A percentile compares a stretch with the other conserved stretches of the same genome.
Conservation (phyloP, 2,329 filamentous ascomycete genomes). For the Phaeomoniella chlamydospora region DNA sequence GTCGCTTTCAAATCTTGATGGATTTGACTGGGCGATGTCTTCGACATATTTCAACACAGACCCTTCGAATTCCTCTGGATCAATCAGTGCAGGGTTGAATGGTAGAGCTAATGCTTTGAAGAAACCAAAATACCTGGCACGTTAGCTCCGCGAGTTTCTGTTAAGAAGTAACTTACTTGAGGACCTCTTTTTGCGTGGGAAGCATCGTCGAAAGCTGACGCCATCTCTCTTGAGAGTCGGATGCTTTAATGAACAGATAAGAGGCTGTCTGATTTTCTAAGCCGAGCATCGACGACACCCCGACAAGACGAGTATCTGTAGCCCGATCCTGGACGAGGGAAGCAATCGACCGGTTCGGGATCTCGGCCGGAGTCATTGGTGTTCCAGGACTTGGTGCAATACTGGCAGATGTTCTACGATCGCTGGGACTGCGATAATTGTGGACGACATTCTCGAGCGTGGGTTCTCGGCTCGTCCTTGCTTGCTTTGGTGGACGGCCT, state of each 20-base stretch:
- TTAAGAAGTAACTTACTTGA: not conserved
- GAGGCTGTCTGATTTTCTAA: not conserved
- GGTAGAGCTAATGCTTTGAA: conserved; percentile 3
- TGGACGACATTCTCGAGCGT: not conserved
- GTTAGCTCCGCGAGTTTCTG: not conserved
- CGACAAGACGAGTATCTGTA: not conserved
- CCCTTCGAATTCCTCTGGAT: conserved; percentile 3
- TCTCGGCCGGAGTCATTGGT: not conserved
- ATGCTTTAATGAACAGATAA: not conserved
- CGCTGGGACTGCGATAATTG: not conserved
- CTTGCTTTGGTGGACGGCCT: not conserved
- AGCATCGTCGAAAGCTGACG: conserved; percentile 1
- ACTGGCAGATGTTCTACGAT: not conserved
- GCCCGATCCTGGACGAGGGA: not conserved
- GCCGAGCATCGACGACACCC: not conserved
- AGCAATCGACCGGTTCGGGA: not conserved
- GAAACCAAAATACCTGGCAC: conserved; percentile 3
- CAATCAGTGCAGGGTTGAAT: conserved; percentile 2
- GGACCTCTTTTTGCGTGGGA: conserved; percentile 1
- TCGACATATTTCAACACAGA: conserved; percentile 4
- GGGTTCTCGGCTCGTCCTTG: not conserved
- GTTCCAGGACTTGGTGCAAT: not conserved
- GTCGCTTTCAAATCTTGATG: not conserved
- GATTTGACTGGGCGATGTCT: not conserved
- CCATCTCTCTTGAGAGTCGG: not conserved